These are phyloP conservation scores for Sugiyamaella paludigena DNA, from an alignment of 1,139 yeast genomes.

Conservation along the genomic window DNA sequence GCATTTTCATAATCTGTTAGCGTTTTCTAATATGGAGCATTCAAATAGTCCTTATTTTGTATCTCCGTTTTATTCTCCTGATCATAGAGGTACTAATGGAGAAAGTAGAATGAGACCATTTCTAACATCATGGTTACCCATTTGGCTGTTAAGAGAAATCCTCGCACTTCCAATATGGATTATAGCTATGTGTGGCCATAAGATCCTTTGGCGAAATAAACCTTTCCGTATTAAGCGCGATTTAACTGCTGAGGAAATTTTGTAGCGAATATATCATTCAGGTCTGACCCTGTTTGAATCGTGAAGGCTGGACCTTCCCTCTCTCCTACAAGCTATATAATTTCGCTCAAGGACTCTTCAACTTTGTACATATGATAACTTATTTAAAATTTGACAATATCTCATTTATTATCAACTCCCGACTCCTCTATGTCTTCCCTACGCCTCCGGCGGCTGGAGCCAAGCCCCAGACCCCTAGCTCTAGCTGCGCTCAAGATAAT, in stretches of 20 bases:
- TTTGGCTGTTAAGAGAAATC: constrained; percentile 68
- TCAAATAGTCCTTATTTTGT: constrained; percentile 33
- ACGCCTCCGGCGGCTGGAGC: constrained; percentile 2
- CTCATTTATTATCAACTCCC: too few relatives aligned
- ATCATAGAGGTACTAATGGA: constrained; percentile 3
- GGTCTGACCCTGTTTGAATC: too few relatives aligned
- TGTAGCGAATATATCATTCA: not conserved
- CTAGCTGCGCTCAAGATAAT: not conserved
- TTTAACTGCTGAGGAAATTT: constrained; percentile 68
- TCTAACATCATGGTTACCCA: constrained; percentile 41
- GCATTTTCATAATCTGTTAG: constrained; percentile 53
- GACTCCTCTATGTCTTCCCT: too few relatives aligned
- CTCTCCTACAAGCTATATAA: too few relatives aligned
- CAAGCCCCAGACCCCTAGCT: not conserved
- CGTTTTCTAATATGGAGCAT: constrained; percentile 35
- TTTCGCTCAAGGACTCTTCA: too few relatives aligned
- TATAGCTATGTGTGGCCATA: constrained; percentile 73
- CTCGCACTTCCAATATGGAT: constrained; percentile 86
- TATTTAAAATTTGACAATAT: too few relatives aligned
- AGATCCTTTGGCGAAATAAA: constrained; percentile 78
- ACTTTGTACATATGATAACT: too few relatives aligned
- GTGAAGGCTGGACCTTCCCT: too few relatives aligned
- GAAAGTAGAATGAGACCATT: constrained; percentile 16
- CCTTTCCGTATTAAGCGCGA: constrained; percentile 73
- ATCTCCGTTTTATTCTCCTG: constrained; percentile 30